phyloP scores from a whole-genome alignment of 345 rosid species.

The Tarenaya hassleriana region DNA sequence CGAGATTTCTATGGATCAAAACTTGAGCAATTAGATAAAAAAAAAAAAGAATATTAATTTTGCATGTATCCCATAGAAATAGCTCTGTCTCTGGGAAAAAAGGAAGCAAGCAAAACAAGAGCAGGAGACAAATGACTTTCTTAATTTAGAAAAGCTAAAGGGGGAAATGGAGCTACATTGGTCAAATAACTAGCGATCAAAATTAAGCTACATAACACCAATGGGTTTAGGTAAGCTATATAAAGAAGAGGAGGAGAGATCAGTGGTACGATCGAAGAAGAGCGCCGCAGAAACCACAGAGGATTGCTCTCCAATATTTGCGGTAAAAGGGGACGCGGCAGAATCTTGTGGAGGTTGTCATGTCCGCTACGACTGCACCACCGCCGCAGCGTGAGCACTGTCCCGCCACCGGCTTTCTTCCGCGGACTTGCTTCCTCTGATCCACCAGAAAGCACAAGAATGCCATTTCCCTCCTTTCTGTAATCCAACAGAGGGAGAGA shows the following conservation, averaged over 20 bases:
- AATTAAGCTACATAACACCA: too few relatives aligned
- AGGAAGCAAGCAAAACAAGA: too few relatives aligned
- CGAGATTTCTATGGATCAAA: too few relatives aligned
- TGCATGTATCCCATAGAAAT: too few relatives aligned
- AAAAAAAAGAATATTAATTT: too few relatives aligned
- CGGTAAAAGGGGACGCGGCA: slow-evolving; percentile 77
- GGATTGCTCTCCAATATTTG: slow-evolving; percentile 79
- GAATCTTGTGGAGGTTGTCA: slow-evolving; percentile 77
- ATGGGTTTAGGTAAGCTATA: too few relatives aligned
- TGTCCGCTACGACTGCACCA: slow-evolving; percentile 95
- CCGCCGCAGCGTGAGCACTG: slow-evolving; percentile 84
- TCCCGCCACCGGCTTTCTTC: slow-evolving; percentile 91
- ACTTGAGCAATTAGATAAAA: too few relatives aligned
- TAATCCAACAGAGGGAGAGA: not conserved
- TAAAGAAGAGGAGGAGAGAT: not conserved
- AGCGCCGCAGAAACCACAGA: slow-evolving; percentile 84
- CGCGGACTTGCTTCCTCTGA: slow-evolving; percentile 60
- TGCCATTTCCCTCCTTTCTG: slow-evolving; percentile 36
- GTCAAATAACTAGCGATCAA: too few relatives aligned
- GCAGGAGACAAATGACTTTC: too few relatives aligned
- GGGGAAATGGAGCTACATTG: too few relatives aligned
- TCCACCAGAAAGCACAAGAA: slow-evolving; percentile 82
- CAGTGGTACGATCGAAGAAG: slow-evolving; percentile 69
- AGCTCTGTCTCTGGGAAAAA: too few relatives aligned
- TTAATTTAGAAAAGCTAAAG: too few relatives aligned